Evolutionary conservation across 345 rosid species (phyloP), one percentile per base, ranked within the genome.

Genomic region (Salix arbutifolia): DNA sequence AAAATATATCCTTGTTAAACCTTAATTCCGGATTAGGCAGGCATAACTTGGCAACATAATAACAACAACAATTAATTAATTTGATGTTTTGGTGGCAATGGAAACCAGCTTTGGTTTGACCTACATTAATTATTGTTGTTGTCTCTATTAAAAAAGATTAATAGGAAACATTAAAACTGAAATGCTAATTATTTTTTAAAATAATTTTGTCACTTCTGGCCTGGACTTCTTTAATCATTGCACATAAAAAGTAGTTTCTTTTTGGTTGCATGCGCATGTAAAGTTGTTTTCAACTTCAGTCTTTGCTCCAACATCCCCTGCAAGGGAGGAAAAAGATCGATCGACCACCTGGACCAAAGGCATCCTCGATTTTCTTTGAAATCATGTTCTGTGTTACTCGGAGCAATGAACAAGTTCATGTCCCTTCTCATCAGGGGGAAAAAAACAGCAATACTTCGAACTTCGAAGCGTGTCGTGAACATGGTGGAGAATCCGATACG

Each of bases 21-120:
- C 9, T 31, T 31, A 31, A 31, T 4, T 31, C 5, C 5, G 33
- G 33, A 31, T 31, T 31, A 31, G 33, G 35, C 21, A 50, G 58
- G 8, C 58, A 52, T 6, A 17, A 52, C 19, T 18, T 19, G 58
- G 58, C 28, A 64, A 44, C 64, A 56, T 23, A 31, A 26, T 4
- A 28, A 58, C 13, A 40, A 30, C 37, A 40, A 18, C 2, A 16
- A 37, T n/a, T n/a, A n/a, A 30, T 26, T 4, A 11, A 12, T 14
- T 3, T 12, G 73, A 50, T 11, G 26, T 23, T 67, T 58, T 73
- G 77, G 74, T 58, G 77, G 65, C 64, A 74, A 68, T 56, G 74
- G 19, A 66, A 73, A 26, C 65, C 65, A 35, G 11, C 60, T n/a
- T n/a, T n/a, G n/a, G n/a, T n/a, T 6, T 58, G 30, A 28, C 30